These are phyloP conservation scores for Diaporthe longicolla DNA, from an alignment of 2,329 filamentous ascomycete species.

Conservation along the genomic window DNA sequence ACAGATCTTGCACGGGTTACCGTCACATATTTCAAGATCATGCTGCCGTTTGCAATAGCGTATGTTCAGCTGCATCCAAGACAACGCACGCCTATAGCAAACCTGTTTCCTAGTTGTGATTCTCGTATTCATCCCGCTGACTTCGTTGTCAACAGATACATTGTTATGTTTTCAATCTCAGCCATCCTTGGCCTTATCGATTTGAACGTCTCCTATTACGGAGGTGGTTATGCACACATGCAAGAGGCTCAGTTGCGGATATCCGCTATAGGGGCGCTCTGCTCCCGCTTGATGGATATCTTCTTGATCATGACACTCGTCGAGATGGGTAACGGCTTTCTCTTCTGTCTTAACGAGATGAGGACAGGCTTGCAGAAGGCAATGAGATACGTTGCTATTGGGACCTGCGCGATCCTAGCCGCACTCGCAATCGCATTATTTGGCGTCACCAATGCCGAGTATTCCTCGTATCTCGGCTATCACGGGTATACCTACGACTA, in stretches of 20 bases:
- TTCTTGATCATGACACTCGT: constrained; percentile 45
- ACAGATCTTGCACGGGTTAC: neutral
- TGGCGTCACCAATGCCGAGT: neutral
- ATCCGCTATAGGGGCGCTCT: neutral
- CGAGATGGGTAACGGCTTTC: constrained; percentile 47
- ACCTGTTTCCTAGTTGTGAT: too few relatives aligned
- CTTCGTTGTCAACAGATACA: neutral
- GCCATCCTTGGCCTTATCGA: neutral
- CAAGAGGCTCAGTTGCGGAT: neutral
- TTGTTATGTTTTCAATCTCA: neutral
- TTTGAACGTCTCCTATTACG: too few relatives aligned
- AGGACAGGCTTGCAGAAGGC: constrained; percentile 33
- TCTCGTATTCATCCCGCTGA: neutral
- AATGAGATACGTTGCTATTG: constrained; percentile 40
- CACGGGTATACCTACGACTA: neutral
- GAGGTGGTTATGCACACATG: too few relatives aligned
- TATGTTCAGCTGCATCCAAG: neutral
- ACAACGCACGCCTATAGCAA: too few relatives aligned
- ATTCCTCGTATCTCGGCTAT: neutral
- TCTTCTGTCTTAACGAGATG: constrained; percentile 40
- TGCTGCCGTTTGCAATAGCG: constrained; percentile 7
- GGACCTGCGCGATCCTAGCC: neutral
- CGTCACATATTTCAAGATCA: constrained; percentile 2
- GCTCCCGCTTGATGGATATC: constrained; percentile 42
- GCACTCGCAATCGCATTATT: neutral